These are phyloP conservation scores for Claviceps fusiformis DNA, from an alignment of 2,329 filamentous ascomycete species.

Conservation along the genomic window DNA sequence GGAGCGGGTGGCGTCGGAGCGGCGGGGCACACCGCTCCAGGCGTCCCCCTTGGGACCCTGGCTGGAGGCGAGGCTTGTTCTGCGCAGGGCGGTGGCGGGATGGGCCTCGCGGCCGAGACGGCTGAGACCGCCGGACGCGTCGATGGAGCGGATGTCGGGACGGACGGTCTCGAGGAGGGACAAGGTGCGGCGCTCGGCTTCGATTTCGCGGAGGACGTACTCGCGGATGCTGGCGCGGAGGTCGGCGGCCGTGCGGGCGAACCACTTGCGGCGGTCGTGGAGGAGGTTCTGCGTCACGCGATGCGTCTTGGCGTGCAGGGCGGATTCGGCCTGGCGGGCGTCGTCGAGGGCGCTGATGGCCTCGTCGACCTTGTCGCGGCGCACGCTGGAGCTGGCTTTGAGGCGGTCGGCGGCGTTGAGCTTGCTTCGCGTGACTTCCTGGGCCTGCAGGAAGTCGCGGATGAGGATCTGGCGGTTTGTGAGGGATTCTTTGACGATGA, in stretches of 20 bases:
- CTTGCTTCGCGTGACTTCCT: conserved; percentile 71
- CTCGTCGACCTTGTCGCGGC: conserved; percentile 92
- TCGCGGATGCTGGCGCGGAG: conserved; percentile 74
- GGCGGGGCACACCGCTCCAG: conserved; percentile 86
- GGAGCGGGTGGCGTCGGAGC: conserved; percentile 66
- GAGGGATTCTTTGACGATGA: conserved; percentile 95
- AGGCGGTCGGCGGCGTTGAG: conserved; percentile 77
- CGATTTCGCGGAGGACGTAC: conserved; percentile 88
- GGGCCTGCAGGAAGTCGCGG: conserved; percentile 82
- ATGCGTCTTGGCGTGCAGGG: conserved; percentile 73
- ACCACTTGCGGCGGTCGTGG: conserved; percentile 83
- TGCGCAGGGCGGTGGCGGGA: conserved; percentile 51
- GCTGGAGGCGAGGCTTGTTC: conserved; percentile 67
- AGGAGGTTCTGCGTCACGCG: conserved; percentile 82
- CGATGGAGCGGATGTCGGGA: conserved; percentile 85
- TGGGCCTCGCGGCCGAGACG: conserved; percentile 81
- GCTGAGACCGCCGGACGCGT: conserved; percentile 78
- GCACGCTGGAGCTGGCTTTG: conserved; percentile 74
- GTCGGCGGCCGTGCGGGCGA: conserved; percentile 72
- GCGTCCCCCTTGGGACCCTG: conserved; percentile 97
- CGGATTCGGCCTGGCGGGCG: conserved; percentile 66
- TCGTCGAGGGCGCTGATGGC: conserved; percentile 87
- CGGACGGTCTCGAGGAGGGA: conserved; percentile 88
- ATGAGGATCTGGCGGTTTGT: conserved; percentile 96
- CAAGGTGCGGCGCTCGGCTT: conserved; percentile 82